Evolutionary conservation across 495 filamentous ascomycete genomes (phyloP), one percentile per base, ranked within the genome.

Genomic region (Penicillium atrosanguineum): DNA sequence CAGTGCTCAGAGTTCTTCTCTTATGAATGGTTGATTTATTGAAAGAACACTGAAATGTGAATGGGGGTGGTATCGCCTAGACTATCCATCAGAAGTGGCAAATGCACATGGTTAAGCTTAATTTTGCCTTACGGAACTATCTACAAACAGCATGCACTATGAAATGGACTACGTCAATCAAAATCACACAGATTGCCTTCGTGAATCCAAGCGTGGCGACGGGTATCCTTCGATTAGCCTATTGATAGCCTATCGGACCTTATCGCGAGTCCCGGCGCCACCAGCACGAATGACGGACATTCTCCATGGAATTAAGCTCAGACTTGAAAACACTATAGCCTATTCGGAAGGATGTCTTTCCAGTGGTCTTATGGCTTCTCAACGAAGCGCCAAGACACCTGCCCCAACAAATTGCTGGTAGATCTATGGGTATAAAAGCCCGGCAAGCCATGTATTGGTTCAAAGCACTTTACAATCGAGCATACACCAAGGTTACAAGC

Each of bases 171-270:
- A 34, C 31, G 31, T 34, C 9, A 34, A 31, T 31, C 7, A 12
- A 34, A 34, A 4, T 34, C 31, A 34, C 31, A 8, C 11, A 4
- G 11, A 34, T 34, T 34, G 31, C 31, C 31, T 14, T 12, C 31
- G 9, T 31, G 7, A 31, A 31, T 31, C 28, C 4, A 31, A 9
- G 16, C 8, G 46, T 39, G 21, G 36, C 19, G 20, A 41, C 48
- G 45, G 41, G 40, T 50, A 46, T 45, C 42, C 4, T 14, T 31
- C 16, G 26, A 54, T 57, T 51, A 50, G 37, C 58, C 58, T 61
- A 54, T 56, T 50, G 51, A 61, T 62, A 59, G 52, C 52, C 55
- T 59, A 58, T 50, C 50, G 25, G 40, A 18, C 40, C 11, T 20
- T 14, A 34, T 34, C 31, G 31, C 31, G 12, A 18, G 39, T 23